Base-by-base conservation (phyloP, 2,329 filamentous ascomycete genomes). In the Tricladium varicosporioides region DNA sequence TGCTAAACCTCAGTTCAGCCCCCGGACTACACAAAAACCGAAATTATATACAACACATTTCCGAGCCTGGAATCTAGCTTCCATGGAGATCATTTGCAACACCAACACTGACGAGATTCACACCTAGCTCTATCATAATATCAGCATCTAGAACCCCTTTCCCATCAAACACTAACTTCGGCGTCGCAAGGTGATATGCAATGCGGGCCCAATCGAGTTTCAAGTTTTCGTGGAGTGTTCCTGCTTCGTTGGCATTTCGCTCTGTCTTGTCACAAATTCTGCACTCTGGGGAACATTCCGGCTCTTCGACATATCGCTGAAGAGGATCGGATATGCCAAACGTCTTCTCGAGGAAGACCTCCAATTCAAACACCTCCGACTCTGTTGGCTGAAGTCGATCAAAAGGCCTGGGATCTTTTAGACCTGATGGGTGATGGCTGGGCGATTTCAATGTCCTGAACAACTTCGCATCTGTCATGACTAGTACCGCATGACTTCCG, bases 391-490 rank as follows among this genome's bases (percentile, higher is more conserved):
- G 60, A 14, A 63, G 44, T 27, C 51, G 43, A 13, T 32, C n/a
- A 33, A 68, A 65, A 3, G 68, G 66, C 9, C 65, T 50, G 4
- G 66, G 66, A 48, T 68, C 66, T 27, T 27, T 27, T 7, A 27
- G 7, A 7, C 7, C 7, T 3, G 7, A 27, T 27, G 22, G 7
- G 51, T 7, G 49, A 31, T 18, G 58, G 31, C 10, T 7, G 22
- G 16, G 14, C 5, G 43, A 50, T 46, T 58, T 49, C 1, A 60
- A 63, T 48, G 73, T 73, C 22, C 72, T 72, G 67, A 82, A 81
- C 54, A 81, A 77, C 52, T 80, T 78, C 70, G 77, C 81, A 16
- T 80, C 79, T 1, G 78, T 82, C 59, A 80, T 71, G 43, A 83
- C 74, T 22, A 81, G 70, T 5, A 80, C 70, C 0, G 78, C 80